These are phyloP conservation scores for Calycina marina DNA, from an alignment of 2,329 filamentous ascomycete genomes.

Conservation along the genomic window DNA sequence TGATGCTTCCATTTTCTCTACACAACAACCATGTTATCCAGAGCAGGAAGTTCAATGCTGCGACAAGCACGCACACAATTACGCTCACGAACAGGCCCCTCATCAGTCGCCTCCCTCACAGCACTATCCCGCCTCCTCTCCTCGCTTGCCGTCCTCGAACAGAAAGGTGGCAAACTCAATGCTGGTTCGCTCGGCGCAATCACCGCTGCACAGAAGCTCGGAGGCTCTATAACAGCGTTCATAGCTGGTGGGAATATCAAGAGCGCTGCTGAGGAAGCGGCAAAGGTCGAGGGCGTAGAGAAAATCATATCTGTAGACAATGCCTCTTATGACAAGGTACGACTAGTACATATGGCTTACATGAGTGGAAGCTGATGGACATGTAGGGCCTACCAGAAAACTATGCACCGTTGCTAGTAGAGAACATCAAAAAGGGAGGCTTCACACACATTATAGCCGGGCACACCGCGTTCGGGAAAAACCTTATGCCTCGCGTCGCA, in stretches of 20 bases:
- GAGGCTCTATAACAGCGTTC: slow-evolving; percentile 74
- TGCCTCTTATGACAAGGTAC: slow-evolving; percentile 78
- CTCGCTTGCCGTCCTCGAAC: slow-evolving; percentile 82
- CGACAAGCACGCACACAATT: slow-evolving; percentile 27
- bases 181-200: slow-evolving; percentile 70
- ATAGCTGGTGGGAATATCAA: slow-evolving; percentile 71
- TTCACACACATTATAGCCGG: slow-evolving; percentile 86
- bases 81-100: slow-evolving; percentile 23
- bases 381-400: slow-evolving; percentile 75
- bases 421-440: slow-evolving; percentile 92
- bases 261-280: slow-evolving; percentile 63
- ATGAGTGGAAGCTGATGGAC: slow-evolving; percentile 1
- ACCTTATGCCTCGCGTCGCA: slow-evolving; percentile 77
- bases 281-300: slow-evolving; percentile 79
- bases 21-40: slow-evolving; percentile 19
- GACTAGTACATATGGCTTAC: neutral
- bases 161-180: slow-evolving; percentile 78
- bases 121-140: slow-evolving; percentile 60
- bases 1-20: slow-evolving; percentile 1
- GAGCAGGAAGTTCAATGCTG: slow-evolving; percentile 15
- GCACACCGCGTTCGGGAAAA: slow-evolving; percentile 95
- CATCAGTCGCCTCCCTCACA: slow-evolving; percentile 29
- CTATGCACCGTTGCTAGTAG: slow-evolving; percentile 80
- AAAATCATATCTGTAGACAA: slow-evolving; percentile 87
- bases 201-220: slow-evolving; percentile 73